Conservation (phyloP, 1,139 yeast species). For the Geotrichum phurueaensis region DNA sequence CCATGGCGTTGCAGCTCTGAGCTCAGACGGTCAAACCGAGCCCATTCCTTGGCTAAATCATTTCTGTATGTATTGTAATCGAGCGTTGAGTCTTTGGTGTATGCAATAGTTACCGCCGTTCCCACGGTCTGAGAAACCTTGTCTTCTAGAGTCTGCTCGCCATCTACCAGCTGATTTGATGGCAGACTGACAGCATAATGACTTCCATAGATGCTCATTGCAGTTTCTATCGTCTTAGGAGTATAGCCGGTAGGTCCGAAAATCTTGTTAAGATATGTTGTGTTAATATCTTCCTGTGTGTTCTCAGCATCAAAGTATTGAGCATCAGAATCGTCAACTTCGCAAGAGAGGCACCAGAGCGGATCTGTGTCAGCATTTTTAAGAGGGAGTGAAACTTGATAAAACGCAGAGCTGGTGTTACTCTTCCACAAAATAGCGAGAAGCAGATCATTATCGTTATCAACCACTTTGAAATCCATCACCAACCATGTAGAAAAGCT, state of each 20-base stretch:
- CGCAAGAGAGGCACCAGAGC: conserved; percentile 12
- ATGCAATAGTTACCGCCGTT: conserved; percentile 23
- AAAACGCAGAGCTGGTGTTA: conserved; percentile 48
- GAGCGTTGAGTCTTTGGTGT: conserved; percentile 4
- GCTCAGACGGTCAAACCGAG: conserved; percentile 55
- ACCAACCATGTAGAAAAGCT: conserved; percentile 47
- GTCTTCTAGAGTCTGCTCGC: conserved; percentile 30
- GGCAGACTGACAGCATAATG: conserved; percentile 22
- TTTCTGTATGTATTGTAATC: conserved; percentile 28
- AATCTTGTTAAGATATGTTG: conserved; percentile 41
- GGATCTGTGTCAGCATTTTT: not conserved
- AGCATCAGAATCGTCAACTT: conserved; percentile 9
- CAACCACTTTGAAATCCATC: conserved; percentile 31
- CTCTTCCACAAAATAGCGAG: conserved; percentile 57
- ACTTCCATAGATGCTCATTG: conserved; percentile 37
- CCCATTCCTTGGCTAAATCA: conserved; percentile 46
- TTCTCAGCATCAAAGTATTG: conserved; percentile 6
- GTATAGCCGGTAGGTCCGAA: conserved; percentile 48
- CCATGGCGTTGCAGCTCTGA: conserved; percentile 57
- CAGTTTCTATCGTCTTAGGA: conserved; percentile 41
- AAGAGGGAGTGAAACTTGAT: conserved; percentile 21
- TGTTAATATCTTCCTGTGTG: conserved; percentile 30
- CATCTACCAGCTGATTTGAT: conserved; percentile 9
- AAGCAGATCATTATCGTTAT: conserved; percentile 21
- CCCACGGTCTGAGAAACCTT: conserved; percentile 34